phyloP scores from a whole-genome alignment of 345 rosid genomes.

The Arabis hirsuta region DNA sequence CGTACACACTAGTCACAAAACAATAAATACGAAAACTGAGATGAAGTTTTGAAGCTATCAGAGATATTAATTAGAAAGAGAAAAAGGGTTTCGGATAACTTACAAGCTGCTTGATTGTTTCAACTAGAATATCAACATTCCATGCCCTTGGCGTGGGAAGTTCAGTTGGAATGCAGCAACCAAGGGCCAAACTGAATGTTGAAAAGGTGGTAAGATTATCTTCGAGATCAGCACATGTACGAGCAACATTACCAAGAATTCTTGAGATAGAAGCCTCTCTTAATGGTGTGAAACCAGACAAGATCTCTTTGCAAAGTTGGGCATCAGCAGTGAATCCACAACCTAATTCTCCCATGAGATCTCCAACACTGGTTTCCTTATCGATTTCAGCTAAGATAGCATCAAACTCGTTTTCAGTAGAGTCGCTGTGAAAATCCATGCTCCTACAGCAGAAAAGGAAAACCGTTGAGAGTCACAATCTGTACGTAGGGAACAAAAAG shows the following conservation, averaged over 20 bases:
- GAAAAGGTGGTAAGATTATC: conserved; percentile 57
- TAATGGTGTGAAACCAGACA: conserved; percentile 71
- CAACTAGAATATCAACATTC: conserved; percentile 75
- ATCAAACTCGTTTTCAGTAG: conserved; percentile 69
- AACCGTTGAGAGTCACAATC: conserved; percentile 17
- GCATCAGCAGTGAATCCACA: conserved; percentile 81
- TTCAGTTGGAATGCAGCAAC: conserved; percentile 55
- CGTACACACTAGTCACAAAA: background rate
- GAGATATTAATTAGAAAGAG: conserved; percentile 3
- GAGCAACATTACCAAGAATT: conserved; percentile 64
- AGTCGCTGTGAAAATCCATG: conserved; percentile 51
- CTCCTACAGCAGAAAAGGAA: conserved; percentile 49
- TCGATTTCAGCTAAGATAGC: conserved; percentile 80
- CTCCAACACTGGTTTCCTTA: conserved; percentile 77
- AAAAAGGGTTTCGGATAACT: conserved; percentile 37
- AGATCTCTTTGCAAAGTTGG: conserved; percentile 69
- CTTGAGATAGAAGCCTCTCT: conserved; percentile 72
- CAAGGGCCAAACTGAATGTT: conserved; percentile 74
- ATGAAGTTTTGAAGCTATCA: conserved; percentile 4
- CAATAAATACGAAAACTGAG: background rate
- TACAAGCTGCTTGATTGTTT: conserved; percentile 78
- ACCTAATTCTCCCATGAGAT: conserved; percentile 83
- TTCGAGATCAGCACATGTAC: conserved; percentile 48
- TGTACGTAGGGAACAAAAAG: background rate
- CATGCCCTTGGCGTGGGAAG: conserved; percentile 54